phyloP scores from a whole-genome alignment of 2,329 filamentous ascomycete species.

The Fusarium lateritium region DNA sequence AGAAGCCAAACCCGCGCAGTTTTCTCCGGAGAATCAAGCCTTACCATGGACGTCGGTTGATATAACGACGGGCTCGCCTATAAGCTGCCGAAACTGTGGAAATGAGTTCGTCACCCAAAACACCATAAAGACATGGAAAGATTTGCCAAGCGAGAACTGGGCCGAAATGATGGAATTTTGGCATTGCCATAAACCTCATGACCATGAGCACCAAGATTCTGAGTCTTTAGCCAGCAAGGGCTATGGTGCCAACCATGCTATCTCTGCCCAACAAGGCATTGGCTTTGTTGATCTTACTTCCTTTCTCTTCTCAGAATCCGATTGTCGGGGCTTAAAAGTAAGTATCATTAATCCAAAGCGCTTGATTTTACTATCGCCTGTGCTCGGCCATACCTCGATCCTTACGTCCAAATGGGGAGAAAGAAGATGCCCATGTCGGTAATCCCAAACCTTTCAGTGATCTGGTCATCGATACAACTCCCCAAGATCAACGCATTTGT shows the following conservation, averaged over 20 bases:
- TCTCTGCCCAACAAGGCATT: conserved; percentile 74
- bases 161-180: conserved; percentile 99
- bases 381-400: conserved; percentile 12
- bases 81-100: conserved; percentile 62
- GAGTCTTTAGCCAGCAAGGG: conserved; percentile 75
- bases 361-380: conserved; percentile 24
- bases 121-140: conserved; percentile 79
- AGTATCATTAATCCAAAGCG: conserved; percentile 46
- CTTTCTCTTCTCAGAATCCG: conserved; percentile 77
- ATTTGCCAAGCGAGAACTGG: conserved; percentile 96
- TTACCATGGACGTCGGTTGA: conserved; percentile 71
- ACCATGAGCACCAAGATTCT: conserved; percentile 63
- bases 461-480: conserved; percentile 78
- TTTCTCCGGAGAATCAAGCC: conserved; percentile 55
- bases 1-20: conserved; percentile 45
- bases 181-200: conserved; percentile 96
- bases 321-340: conserved; percentile 69
- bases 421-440: conserved; percentile 76
- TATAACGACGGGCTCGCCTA: conserved; percentile 56
- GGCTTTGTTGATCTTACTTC: conserved; percentile 87
- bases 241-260: conserved; percentile 85
- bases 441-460: conserved; percentile 62
- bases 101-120: conserved; percentile 56
- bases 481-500: conserved; percentile 67
- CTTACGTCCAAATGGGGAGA: conserved; percentile 52